Percentiles rank a stretch among this genome's conserved stretches.
Conservation (phyloP, 495 filamentous ascomycete species). For the Apiosordaria backusii region DNA sequence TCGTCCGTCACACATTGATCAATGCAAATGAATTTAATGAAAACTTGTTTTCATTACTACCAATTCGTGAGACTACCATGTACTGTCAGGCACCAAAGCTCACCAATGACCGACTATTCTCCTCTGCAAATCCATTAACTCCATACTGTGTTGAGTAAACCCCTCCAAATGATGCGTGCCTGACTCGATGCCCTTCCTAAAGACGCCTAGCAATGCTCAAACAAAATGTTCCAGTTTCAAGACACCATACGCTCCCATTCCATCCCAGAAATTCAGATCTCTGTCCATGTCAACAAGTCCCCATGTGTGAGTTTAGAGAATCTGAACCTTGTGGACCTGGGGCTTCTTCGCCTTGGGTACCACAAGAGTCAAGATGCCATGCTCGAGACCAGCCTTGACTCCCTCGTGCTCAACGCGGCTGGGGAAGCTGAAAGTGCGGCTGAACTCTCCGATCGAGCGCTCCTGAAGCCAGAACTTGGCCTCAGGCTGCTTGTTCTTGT, state of each 20-base stretch:
- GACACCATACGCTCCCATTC: background rate
- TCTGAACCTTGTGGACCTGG: constrained; percentile 14
- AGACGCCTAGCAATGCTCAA: background rate
- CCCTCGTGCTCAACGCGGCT: constrained; percentile 64
- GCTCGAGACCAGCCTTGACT: constrained; percentile 61
- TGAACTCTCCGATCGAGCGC: constrained; percentile 72
- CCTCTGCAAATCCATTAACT: background rate
- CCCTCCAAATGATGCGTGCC: background rate
- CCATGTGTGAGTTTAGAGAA: constrained; percentile 2
- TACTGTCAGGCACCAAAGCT: background rate
- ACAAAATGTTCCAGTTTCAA: background rate
- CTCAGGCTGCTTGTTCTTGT: constrained; percentile 34
- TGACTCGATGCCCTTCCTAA: background rate
- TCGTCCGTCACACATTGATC: background rate
- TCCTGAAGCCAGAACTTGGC: constrained; percentile 75
- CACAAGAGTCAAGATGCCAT: constrained; percentile 57
- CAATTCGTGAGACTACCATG: background rate
- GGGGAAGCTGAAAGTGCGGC: constrained; percentile 72
- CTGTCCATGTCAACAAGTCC: background rate
- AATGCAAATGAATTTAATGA: background rate
- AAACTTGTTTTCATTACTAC: background rate
- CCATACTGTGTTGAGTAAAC: background rate
- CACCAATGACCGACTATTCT: background rate
- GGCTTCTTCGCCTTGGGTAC: constrained; percentile 63
- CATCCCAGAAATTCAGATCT: background rate